Percentiles rank a stretch among this genome's conserved stretches.
phyloP scores from a whole-genome alignment of 2,329 filamentous ascomycete genomes.

The Cladophialophora bantiana region DNA sequence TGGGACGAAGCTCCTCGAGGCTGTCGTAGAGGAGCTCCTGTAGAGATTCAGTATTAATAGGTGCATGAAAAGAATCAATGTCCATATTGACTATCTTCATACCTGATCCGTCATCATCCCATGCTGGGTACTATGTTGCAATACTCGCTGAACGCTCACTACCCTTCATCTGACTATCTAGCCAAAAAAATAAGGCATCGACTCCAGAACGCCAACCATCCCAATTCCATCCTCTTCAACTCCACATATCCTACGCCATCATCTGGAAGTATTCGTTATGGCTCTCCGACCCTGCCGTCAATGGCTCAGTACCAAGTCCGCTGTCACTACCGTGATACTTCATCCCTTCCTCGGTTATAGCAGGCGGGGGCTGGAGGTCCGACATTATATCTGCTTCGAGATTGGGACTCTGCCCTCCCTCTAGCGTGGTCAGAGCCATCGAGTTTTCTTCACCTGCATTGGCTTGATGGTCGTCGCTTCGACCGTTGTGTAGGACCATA shows the following conservation, averaged over 20 bases:
- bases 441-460: conserved; percentile 27
- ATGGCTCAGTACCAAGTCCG: conserved; percentile 43
- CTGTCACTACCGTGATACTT: conserved; percentile 43
- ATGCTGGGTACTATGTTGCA: not conserved
- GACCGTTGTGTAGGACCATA: conserved; percentile 29
- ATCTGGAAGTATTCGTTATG: conserved; percentile 36
- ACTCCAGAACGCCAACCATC: conserved; percentile 17
- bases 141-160: conserved; percentile 25
- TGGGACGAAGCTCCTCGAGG: not conserved
- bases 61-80: not conserved
- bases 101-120: conserved; percentile 10
- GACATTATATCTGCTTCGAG: conserved; percentile 25
- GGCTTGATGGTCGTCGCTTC: conserved; percentile 16
- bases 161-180: not conserved
- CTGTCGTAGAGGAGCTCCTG: too few relatives aligned
- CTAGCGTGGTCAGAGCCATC: conserved; percentile 26
- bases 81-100: conserved; percentile 2
- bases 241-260: conserved; percentile 33
- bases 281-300: conserved; percentile 35
- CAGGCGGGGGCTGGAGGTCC: conserved; percentile 33
- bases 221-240: conserved; percentile 18
- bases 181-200: not conserved
- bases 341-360: conserved; percentile 30
- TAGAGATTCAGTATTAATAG: not conserved
- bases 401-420: conserved; percentile 28